Percentiles rank a stretch among this genome's conserved stretches.
phyloP scores from a whole-genome alignment of 306 rosid species.

The Herpetospermum pedunculosum region DNA sequence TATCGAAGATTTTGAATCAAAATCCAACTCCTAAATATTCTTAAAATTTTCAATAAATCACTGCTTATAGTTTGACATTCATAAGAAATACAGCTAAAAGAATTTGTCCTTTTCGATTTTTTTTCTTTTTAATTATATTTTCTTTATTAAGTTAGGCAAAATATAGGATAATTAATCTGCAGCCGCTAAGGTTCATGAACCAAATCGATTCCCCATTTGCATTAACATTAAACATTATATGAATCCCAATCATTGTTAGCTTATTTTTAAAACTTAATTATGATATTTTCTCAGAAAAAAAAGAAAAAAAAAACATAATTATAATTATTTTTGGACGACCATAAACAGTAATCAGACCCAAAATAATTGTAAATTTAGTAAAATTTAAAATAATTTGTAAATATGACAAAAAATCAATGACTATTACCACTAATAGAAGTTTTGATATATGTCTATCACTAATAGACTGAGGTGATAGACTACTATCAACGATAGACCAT shows the following conservation, averaged over 20 bases:
- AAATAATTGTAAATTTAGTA: no score
- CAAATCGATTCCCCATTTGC: conserved; percentile 4
- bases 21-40: background rate
- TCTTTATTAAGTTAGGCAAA: background rate
- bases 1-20: background rate
- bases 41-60: background rate
- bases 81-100: background rate
- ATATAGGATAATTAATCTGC: background rate
- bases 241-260: background rate
- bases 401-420: no score
- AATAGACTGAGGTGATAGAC: no score
- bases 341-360: no score
- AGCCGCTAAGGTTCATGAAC: conserved; percentile 10
- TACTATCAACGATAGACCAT: no score
- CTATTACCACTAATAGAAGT: no score
- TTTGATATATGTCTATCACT: no score
- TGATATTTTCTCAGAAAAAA: no score
- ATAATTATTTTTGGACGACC: no score
- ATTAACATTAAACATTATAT: background rate
- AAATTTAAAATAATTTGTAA: no score
- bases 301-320: no score
- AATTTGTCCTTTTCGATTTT: background rate
- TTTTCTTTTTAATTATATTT: background rate
- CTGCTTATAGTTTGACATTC: background rate
- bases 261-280: background rate